Base-by-base conservation (phyloP, 2,329 filamentous ascomycete species). In the Pseudonectria buxi region DNA sequence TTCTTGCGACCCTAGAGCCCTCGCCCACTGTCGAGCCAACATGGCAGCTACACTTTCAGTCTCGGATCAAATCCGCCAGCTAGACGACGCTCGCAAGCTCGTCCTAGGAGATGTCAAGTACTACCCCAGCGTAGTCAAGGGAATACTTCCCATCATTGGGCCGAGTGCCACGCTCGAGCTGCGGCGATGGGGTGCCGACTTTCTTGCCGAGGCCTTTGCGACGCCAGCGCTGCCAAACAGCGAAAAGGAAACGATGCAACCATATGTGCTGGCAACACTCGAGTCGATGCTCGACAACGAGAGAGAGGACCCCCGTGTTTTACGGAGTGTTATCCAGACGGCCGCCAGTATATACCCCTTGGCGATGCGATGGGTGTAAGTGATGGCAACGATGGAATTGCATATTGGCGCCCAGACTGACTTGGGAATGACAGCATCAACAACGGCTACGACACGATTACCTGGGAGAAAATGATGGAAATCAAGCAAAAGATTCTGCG, bases 141-240 rank as follows among this genome's bases (percentile, higher is more conserved):
- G 87, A 31, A 87, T 96, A 44, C 69, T 96, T n/a, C 88, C 89
- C 37, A 89, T 96, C 53, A 85, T 95, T 61, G 81, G 82, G 41
- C 77, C 83, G 33, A 72, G 74, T 46, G 75, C 86, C 45, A 74
- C 78, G 42, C 65, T 95, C 37, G 86, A 94, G 62, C 69, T 96
- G 53, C 83, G 88, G 62, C 73, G 89, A 82, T 98, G 92, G 92
- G 92, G 90, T 16, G 83, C 89, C 44, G 89, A 95, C 43, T 98
- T 98, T 57, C 71, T 98, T 28, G 88, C 90, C 37, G 92, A 98
- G 68, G 88, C 89, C 3, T 96, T 98, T 65, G 83, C 92, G 38
- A 94, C 86, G 41, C 92, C 94, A n/a, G 78, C 83, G 14, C 72
- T 96, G 51, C 69, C 81, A 14, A 70, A 77, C 40, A 72, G 81